Evolutionary conservation across 2,329 filamentous ascomycete genomes (phyloP), one percentile per base, ranked within the genome.

Genomic region (Cordyceps sp.): DNA sequence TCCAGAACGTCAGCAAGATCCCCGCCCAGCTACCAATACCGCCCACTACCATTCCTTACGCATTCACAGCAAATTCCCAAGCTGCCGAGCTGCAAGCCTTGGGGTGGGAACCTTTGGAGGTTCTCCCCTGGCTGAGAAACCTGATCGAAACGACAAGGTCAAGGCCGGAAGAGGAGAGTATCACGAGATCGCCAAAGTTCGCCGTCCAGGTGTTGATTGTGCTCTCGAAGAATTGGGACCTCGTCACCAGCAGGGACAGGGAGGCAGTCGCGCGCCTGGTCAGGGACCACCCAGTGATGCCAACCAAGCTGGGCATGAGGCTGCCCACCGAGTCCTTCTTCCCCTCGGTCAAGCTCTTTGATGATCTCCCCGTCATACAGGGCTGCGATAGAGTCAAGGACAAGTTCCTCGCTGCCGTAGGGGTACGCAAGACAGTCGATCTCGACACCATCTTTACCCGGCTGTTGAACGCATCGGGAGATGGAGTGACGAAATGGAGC

Each of bases 361-460:
- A 94, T 38, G 90, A 98, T 49, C 62, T 98, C 13, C 86, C 90
- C 0, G 76, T 78, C 10, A 74, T 96, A 2, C 71, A 77, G 40
- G 73, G 72, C 10, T 73, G 86, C 27, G 73, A 78, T 26, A 72
- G 75, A 21, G 70, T 94, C 10, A 96, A 94, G 49, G 88, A 96
- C 29, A 94, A 92, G 50, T 82, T 98, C 38, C 56, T 98, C 27
- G 59, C 69, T 3, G 71, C 81, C 2, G 62, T 98, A 21, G 88
- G 90, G 4, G 86, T 98, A 18, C 75, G 90, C 36, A 96, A 96
- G 58, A 98, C 90, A 0, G 77, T 98, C 15, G 90, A 98, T 43
- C 61, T 98, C 2, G 84, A 84, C 21, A 88, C 92, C 20, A 92
- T 98, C 20, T 96, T 98, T 45, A 79, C 81, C 17, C 71, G 88